Conservation (phyloP, 2,329 filamentous ascomycete species). For the Sporothrix sp. region DNA sequence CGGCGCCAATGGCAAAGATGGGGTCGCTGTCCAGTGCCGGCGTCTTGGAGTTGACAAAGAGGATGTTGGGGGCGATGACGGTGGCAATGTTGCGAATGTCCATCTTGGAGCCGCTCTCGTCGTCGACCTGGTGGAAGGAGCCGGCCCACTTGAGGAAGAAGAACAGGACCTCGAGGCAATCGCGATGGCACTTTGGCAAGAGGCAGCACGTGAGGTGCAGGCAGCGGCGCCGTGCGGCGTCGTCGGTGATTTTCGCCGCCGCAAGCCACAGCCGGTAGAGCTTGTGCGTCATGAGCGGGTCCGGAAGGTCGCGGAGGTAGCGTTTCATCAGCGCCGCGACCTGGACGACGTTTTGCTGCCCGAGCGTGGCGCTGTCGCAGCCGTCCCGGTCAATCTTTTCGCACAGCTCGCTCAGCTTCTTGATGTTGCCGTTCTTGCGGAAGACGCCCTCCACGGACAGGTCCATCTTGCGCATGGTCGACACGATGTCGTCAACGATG, state of each 20-base stretch:
- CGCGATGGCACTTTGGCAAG: constrained; percentile 82
- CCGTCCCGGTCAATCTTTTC: constrained; percentile 80
- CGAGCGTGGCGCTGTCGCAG: constrained; percentile 75
- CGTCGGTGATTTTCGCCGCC: constrained; percentile 77
- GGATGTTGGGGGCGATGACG: constrained; percentile 92
- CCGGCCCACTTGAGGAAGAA: constrained; percentile 96
- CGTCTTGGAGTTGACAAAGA: constrained; percentile 60
- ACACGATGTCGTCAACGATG: constrained; percentile 89
- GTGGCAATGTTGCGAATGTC: constrained; percentile 95
- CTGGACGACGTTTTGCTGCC: constrained; percentile 83
- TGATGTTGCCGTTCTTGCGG: constrained; percentile 98
- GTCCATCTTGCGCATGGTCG: constrained; percentile 96
- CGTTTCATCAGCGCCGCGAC: constrained; percentile 90
- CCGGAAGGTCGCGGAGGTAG: constrained; percentile 86
- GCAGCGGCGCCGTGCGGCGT: constrained; percentile 71
- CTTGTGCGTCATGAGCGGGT: constrained; percentile 91
- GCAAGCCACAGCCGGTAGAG: constrained; percentile 84
- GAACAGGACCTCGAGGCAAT: constrained; percentile 91
- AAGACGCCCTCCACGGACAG: constrained; percentile 98
- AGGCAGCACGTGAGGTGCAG: constrained; percentile 88
- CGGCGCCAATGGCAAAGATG: constrained; percentile 86
- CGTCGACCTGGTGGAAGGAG: constrained; percentile 93
- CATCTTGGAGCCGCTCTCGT: constrained; percentile 97
- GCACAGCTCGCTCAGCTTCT: constrained; percentile 76
- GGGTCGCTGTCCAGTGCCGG: constrained; percentile 72